Evolutionary conservation across 768 basidiomycete species (phyloP), one percentile per base, ranked within the genome.

Genomic region (Naganishia onofrii): DNA sequence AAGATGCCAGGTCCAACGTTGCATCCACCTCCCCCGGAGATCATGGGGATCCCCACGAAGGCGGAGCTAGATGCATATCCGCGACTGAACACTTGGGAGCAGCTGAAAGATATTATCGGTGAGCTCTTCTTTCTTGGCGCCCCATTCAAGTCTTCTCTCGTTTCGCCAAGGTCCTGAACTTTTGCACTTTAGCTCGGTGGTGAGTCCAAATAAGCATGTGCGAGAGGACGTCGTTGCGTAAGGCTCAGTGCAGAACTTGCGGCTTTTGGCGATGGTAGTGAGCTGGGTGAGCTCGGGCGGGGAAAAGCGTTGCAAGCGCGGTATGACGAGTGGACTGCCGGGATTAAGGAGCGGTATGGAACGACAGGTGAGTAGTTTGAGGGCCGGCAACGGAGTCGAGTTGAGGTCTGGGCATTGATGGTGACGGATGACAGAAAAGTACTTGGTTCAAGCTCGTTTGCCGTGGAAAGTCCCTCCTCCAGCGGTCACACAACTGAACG

Each of bases 41-140:
- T 79, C 32, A n/a, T 57, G 15, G 79, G 79, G 13, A 44, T 80
- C 13, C 79, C 79, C 0, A 79, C 75, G 0, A 76, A 80, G 51
- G 75, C 68, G 7, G 78, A 80, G 60, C 72, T 80, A 0, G 79
- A 78, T 64, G 75, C 76, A 13, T 76, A 76, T 42, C 77, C 77
- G 17, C 60, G 76, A 28, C 73, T 78, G 74, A 79, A 76, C 67
- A 78, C 76, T 3, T 80, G 78, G 78, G 79, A 78, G 13, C 72
- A 77, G 29, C 58, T 79, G 38, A 77, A 78, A 15, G 60, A 63
- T 21, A 44, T 29, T 17, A 63, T 63, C 26, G 60, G 60, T 63
- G 19, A 58, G n/a, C 23, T 26, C 19, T 10, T 9, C 42, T 6
- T 4, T 42, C 5, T 10, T 10, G 23, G 42, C 32, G 8, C 15